Evolutionary conservation across 805 yeast genomes (phyloP), one percentile per base, ranked within the genome.

Genomic region (Candida glaebosa): DNA sequence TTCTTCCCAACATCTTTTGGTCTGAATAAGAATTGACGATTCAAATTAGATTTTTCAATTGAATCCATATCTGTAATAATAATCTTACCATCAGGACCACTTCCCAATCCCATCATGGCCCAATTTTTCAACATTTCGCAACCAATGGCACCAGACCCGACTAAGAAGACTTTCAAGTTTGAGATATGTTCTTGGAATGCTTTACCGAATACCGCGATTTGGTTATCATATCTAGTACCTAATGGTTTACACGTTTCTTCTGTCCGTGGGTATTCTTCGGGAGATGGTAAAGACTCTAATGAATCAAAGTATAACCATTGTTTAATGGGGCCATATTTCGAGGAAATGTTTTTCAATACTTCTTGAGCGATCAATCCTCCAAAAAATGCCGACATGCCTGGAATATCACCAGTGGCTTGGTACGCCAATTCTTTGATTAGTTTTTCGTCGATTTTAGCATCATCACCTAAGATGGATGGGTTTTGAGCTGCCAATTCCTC

Each of bases 131-230:
- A 74, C 90, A 93, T 91, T 68, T 93, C 99, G 71, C 99, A 93
- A 31, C 99, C 99, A 71, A 93, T 93, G 15, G 99, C 99, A 60
- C 99, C 99, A 1, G 97, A 76, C 34, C 99, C 99, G 31, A 93
- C 99, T 50, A 93, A 71, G 63, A 93, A 91, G 3, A 90, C 88
- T 56, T 80, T 84, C 48, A 85, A 69, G 62, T 90, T 87, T 30
- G 87, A 79, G 43, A 93, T 67, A 34, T 68, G 69, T 55, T 84
- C 79, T 58, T 88, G 91, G 65, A 79, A 87, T 33, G 78, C 79
- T 37, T 76, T 58, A 45, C 99, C 99, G 53, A 89, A 89, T 1
- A 91, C 96, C 2, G 98, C 97, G 57, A 89, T 86, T 69, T 89
- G 96, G n/a, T 81, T 79, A 63, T 93, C 99, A 58, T 93, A 93